Conservation (phyloP, 148 eudicot genomes). For the Vaccinium vitisidaea region DNA sequence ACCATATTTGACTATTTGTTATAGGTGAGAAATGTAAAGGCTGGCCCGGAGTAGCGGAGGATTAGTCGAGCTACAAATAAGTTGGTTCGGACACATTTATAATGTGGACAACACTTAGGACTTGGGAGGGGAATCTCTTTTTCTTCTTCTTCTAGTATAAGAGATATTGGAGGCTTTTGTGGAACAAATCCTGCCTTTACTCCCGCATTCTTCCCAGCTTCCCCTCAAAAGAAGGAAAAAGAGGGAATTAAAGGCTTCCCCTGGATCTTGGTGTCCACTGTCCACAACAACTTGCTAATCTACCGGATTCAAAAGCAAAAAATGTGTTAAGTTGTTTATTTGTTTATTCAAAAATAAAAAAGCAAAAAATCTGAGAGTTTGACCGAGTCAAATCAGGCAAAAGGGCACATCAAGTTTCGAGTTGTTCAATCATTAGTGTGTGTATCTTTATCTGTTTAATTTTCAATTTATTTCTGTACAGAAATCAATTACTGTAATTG, state of each 20-base stretch:
- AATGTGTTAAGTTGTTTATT: background rate
- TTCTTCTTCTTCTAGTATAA: background rate
- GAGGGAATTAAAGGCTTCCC: background rate
- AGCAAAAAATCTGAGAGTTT: background rate
- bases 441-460: too few relatives aligned
- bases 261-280: background rate
- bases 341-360: background rate
- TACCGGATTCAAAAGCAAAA: background rate
- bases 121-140: background rate
- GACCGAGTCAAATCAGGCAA: slow-evolving; percentile 4
- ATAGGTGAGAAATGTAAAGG: background rate
- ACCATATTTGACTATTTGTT: background rate
- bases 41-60: too few relatives aligned
- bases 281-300: background rate
- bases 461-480: too few relatives aligned
- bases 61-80: too few relatives aligned
- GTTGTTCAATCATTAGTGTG: background rate
- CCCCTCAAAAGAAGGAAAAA: slow-evolving; percentile 10
- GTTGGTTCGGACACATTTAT: too few relatives aligned
- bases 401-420: background rate
- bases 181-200: background rate
- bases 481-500: background rate
- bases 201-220: background rate
- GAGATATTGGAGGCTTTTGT: background rate
- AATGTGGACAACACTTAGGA: background rate